Base-by-base conservation (phyloP, 176 grass and related monocot genomes). In the Raddia distichophylla region DNA sequence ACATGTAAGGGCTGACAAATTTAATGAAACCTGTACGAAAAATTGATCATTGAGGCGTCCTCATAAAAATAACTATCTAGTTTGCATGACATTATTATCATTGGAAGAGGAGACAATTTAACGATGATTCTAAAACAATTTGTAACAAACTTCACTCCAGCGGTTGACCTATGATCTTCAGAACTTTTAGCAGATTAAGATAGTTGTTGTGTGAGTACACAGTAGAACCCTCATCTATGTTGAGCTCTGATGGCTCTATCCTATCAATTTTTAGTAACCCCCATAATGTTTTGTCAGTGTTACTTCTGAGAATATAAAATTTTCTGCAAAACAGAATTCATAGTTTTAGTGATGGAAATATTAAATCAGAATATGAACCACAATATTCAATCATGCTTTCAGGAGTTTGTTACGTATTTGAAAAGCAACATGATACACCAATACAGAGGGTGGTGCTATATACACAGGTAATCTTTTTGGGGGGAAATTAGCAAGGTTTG, bases 1-100 rank as follows among this genome's bases (percentile, higher is more conserved):
- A 82, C 96, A 99, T 99, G 80, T 99, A 99, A 10, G 96, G 96
- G 49, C 96, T 93, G 8, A 99, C 88, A 58, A 99, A 99, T 64
- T 93, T 99, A 45, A 99, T 73, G 77, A 95, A 95, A 90, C 96
- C 96, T 95, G 87, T 51, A 75, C 33, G 35, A 22, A 54, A 82
- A 27, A 82, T 83, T 34, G 3, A 79, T 49, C 17, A 18, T 69
- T 51, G 20, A 53, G 73, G 17, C 50, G 16, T 71, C 54, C 22
- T 60, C 47, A 32, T 46, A 61, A 65, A 51, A 65, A 62, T 74
- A 60, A 34, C 17, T 59, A 65, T 19, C n/a, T 42, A 81, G 48
- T 72, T 57, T 19, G 16, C 15, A 64, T 60, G 4, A 70, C 47
- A 53, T 34, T 69, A 78, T 62, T 52, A 64, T 70, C 37, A 82